phyloP scores from a whole-genome alignment of 2,329 filamentous ascomycete species.

The Trichoderma sp. region DNA sequence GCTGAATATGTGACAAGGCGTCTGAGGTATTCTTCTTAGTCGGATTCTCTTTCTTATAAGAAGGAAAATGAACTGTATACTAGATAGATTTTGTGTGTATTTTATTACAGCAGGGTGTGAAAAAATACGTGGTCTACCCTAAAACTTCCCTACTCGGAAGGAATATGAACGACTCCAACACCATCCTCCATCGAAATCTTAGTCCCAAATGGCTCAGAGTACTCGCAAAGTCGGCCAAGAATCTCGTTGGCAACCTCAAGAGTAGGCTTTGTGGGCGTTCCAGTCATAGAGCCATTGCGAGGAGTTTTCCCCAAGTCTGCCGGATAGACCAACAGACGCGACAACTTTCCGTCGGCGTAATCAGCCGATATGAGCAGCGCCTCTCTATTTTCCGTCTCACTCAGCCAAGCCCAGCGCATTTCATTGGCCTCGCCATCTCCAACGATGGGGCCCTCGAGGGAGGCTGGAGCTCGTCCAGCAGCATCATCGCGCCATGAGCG shows the following conservation, averaged over 20 bases:
- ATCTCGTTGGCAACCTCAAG: slow-evolving; percentile 4
- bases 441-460: neutral
- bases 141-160: neutral
- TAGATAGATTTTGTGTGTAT: no score
- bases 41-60: no score
- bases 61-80: no score
- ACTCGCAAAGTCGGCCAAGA: neutral
- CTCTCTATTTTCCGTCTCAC: slow-evolving; percentile 13
- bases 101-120: neutral
- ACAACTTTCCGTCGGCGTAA: slow-evolving; percentile 8
- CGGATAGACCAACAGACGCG: slow-evolving; percentile 1
- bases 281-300: slow-evolving; percentile 5
- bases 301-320: neutral
- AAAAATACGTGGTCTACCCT: no score
- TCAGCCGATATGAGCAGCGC: slow-evolving; percentile 1
- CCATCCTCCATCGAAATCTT: slow-evolving; percentile 10
- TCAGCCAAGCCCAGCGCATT: slow-evolving; percentile 13
- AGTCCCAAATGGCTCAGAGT: slow-evolving; percentile 8
- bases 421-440: slow-evolving; percentile 13
- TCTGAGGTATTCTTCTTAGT: no score
- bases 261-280: slow-evolving; percentile 1
- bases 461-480: neutral
- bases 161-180: neutral
- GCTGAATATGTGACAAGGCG: no score
- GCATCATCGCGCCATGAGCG: slow-evolving; percentile 21